These are phyloP conservation scores for Sanghuangporus baumii DNA, from an alignment of 1,284 basidiomycete species.

Conservation along the genomic window DNA sequence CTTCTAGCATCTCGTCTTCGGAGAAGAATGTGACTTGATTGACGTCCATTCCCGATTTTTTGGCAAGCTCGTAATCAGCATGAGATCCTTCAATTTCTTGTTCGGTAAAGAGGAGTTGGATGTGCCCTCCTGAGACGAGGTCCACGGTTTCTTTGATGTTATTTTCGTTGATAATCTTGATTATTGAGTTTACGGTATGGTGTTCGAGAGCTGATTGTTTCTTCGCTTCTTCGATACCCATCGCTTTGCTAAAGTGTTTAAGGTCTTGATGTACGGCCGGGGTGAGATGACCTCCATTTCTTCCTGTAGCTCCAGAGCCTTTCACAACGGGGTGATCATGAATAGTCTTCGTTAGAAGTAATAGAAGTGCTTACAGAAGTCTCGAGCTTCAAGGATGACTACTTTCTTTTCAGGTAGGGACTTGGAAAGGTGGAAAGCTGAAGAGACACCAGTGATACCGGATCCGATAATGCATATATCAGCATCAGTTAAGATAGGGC, in stretches of 20 bases:
- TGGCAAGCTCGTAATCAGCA: slow-evolving; percentile 49
- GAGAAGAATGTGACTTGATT: slow-evolving; percentile 41
- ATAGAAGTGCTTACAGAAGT: slow-evolving; percentile 56
- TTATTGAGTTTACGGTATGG: slow-evolving; percentile 45
- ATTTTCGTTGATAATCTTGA: slow-evolving; percentile 42
- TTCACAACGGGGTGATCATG: not conserved
- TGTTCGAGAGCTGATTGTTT: slow-evolving; percentile 53
- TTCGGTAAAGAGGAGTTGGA: slow-evolving; percentile 45
- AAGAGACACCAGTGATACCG: slow-evolving; percentile 70
- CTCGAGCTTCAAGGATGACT: slow-evolving; percentile 67
- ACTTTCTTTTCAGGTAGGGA: slow-evolving; percentile 33
- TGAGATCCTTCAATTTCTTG: slow-evolving; percentile 34
- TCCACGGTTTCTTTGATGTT: slow-evolving; percentile 49
- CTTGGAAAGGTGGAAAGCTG: slow-evolving; percentile 62
- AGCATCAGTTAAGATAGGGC: slow-evolving; percentile 46
- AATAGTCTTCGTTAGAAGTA: not conserved
- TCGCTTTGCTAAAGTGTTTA: slow-evolving; percentile 28
- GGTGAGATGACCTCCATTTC: slow-evolving; percentile 76
- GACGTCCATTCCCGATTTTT: slow-evolving; percentile 45
- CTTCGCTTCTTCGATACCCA: slow-evolving; percentile 50
- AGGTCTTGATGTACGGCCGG: slow-evolving; percentile 47
- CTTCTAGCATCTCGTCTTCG: slow-evolving; percentile 43
- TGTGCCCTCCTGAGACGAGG: slow-evolving; percentile 54
- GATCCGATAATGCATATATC: slow-evolving; percentile 76
- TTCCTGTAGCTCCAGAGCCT: slow-evolving; percentile 80